Base-by-base conservation (phyloP, 495 filamentous ascomycete species). In the Hypoxylon cercidicola region DNA sequence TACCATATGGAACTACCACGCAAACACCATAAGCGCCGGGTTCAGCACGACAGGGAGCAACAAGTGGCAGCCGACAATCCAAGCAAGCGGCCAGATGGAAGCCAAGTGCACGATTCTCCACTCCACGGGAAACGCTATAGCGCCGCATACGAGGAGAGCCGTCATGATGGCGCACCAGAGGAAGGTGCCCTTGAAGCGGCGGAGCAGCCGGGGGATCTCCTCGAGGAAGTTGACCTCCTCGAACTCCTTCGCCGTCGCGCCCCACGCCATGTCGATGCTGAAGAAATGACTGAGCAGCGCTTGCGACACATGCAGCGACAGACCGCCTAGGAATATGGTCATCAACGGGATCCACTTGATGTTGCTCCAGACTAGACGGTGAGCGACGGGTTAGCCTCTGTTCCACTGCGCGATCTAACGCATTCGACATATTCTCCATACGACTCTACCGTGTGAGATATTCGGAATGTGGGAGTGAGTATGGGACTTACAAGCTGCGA, bases 21-120 rank as follows among this genome's bases (percentile, higher is more conserved):
- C 87, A 68, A 89, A 89, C 67, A 85, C 78, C 87, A 90, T 89
- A 72, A 90, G 70, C 20, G 83, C 82, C 12, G 87, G 87, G 51
- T 90, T 90, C 39, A 90, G 72, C 49, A 77, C 80, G 46, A 90
- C 80, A 4, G 87, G 87, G 39, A 89, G 66, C 35, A 87, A 67
- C 69, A 87, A 83, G 66, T 90, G 87, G 13, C 75, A 74, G 21
- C 79, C 72, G 12, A 87, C 72, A n/a, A 87, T 72, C 16, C 77
- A 80, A 16, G 72, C 74, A 16, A 89, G 70, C 19, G 87, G 87
- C 72, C 78, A 87, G 55, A 89, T 85, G 20, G 87, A 81, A 19
- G 82, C 79, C 54, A 89, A 80, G 45, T 79, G 72, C 9, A 75
- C 75, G 66, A 90, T 89, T 34, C 72, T 70, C 87, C 87, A 89